These are phyloP conservation scores for Pleodorina starrii DNA, from an alignment of 139 green algal genomes.

Conservation along the genomic window DNA sequence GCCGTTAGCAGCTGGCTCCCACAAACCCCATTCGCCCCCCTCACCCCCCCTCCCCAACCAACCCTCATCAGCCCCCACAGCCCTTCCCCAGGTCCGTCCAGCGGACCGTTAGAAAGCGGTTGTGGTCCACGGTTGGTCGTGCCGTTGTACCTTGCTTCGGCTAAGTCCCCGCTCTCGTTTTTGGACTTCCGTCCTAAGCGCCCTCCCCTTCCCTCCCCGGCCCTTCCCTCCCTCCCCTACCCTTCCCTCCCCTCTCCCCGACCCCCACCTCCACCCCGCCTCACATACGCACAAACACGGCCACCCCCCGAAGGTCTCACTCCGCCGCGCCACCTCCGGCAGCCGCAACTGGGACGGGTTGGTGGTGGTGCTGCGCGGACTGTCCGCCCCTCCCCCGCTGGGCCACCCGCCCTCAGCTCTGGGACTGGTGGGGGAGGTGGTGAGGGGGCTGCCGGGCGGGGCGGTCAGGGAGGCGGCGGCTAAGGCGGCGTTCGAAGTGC, in stretches of 20 bases:
- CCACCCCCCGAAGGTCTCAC: neutral
- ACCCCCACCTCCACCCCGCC: neutral
- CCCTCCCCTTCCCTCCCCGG: too few relatives aligned
- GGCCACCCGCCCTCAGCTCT: neutral
- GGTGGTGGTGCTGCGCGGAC: neutral
- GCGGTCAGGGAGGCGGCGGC: neutral
- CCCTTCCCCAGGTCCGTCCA: too few relatives aligned
- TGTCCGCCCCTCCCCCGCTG: slow-evolving; percentile 11
- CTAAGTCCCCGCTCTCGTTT: neutral
- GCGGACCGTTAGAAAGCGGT: too few relatives aligned
- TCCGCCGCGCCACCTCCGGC: neutral
- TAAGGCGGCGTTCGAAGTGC: neutral
- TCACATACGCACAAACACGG: neutral
- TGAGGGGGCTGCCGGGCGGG: neutral
- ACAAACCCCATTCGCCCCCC: too few relatives aligned
- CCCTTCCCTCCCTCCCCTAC: neutral
- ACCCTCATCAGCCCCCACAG: too few relatives aligned
- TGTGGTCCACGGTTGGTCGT: too few relatives aligned
- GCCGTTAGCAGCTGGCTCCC: too few relatives aligned
- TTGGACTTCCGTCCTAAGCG: too few relatives aligned
- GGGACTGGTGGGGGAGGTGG: neutral
- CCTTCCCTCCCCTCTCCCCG: neutral
- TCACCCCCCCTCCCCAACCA: too few relatives aligned
- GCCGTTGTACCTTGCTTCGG: too few relatives aligned
- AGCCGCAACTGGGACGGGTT: neutral